Conservation (phyloP, 106 monocot genomes). For the Gastrodia elata region DNA sequence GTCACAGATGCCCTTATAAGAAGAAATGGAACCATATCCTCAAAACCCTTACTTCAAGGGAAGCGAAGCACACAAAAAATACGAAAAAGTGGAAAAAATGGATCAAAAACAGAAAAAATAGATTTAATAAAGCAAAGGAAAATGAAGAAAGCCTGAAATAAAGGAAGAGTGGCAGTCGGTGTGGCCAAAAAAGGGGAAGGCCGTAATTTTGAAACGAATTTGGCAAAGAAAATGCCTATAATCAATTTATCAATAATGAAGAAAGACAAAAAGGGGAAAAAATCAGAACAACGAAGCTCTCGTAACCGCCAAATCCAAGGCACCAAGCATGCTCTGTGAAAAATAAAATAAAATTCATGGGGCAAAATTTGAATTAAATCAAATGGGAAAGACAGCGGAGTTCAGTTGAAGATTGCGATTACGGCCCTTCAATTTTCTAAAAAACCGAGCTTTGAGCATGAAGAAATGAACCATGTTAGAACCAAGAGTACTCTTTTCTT, state of each 20-base stretch:
- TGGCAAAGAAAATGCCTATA: not conserved
- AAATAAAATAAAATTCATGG: not conserved
- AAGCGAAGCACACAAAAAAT: not conserved
- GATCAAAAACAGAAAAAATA: slow-evolving; percentile 2
- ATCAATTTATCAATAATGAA: not conserved
- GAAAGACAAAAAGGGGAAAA: not conserved
- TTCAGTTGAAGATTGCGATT: not conserved
- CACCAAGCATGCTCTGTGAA: not conserved
- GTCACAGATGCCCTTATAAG: not conserved
- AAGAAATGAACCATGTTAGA: no score
- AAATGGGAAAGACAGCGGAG: not conserved
- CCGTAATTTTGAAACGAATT: not conserved
- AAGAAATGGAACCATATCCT: slow-evolving; percentile 4
- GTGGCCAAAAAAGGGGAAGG: not conserved
- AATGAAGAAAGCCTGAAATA: not conserved
- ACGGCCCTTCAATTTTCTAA: no score
- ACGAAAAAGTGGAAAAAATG: not conserved
- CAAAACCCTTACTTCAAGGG: not conserved
- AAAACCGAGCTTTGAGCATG: no score
- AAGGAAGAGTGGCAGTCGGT: not conserved
- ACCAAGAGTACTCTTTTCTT: no score
- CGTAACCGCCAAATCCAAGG: not conserved
- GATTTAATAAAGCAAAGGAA: not conserved
- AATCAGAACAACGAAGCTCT: not conserved
- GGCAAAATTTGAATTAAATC: not conserved